These are phyloP conservation scores for Dispira parvispora DNA, from an alignment of 192 early-diverging fungal species.

Conservation along the genomic window DNA sequence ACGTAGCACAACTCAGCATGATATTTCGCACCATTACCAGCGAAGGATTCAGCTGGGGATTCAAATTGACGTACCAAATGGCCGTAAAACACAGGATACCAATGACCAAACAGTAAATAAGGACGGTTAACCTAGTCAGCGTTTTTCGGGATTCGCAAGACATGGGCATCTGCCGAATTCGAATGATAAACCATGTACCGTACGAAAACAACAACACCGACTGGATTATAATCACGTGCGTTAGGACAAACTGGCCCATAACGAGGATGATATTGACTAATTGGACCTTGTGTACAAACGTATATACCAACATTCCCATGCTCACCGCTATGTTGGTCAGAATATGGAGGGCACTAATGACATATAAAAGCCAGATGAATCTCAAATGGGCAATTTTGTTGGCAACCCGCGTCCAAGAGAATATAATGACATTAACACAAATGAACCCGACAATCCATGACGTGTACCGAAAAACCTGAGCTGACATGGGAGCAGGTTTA, in stretches of 20 bases:
- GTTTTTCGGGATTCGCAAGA: background rate
- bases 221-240: background rate
- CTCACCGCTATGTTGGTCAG: background rate
- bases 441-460: constrained; percentile 2
- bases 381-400: background rate
- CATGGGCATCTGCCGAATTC: constrained; percentile 2
- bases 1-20: constrained; percentile 1
- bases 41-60: background rate
- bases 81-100: background rate
- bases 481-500: background rate
- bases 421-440: background rate
- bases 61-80: background rate
- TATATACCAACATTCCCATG: background rate
- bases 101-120: background rate
- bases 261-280: background rate
- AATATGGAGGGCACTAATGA: background rate
- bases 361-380: background rate
- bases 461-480: background rate
- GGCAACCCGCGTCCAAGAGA: constrained; percentile 1
- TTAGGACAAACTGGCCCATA: background rate
- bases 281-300: background rate
- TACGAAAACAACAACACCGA: background rate
- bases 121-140: constrained; percentile 1
- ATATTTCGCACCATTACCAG: background rate
- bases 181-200: background rate